phyloP scores from a whole-genome alignment of 495 filamentous ascomycete genomes.

The Aspergillus conjunctus region DNA sequence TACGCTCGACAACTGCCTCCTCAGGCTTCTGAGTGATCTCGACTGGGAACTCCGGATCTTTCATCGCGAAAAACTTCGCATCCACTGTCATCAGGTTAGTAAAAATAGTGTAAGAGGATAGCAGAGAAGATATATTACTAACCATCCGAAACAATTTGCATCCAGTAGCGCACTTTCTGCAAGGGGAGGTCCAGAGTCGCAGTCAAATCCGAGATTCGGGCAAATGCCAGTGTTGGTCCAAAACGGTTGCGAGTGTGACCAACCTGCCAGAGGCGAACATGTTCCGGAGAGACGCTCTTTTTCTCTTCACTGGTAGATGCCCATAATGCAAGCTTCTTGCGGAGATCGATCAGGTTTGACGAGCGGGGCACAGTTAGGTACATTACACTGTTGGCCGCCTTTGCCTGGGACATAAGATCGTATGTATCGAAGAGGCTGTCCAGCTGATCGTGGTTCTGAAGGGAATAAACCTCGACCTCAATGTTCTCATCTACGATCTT shows the following conservation, averaged over 20 bases:
- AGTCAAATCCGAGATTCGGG: slow-evolving; percentile 41
- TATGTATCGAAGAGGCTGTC: slow-evolving; percentile 47
- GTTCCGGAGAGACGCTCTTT: slow-evolving; percentile 31
- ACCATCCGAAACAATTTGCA: slow-evolving; percentile 47
- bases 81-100: slow-evolving; percentile 29
- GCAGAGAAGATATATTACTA: not conserved
- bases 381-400: slow-evolving; percentile 41
- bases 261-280: slow-evolving; percentile 48
- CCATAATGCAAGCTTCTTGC: slow-evolving; percentile 44
- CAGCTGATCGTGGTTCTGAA: slow-evolving; percentile 39
- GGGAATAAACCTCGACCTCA: slow-evolving; percentile 47
- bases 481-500: slow-evolving; percentile 28
- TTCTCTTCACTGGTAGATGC: slow-evolving; percentile 34
- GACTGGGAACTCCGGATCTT: slow-evolving; percentile 36
- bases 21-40: slow-evolving; percentile 40
- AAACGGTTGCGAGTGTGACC: slow-evolving; percentile 41
- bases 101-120: not conserved
- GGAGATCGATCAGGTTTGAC: slow-evolving; percentile 43
- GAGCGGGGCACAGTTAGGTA: slow-evolving; percentile 45
- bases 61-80: slow-evolving; percentile 47
- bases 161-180: slow-evolving; percentile 44
- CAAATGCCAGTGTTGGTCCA: slow-evolving; percentile 40
- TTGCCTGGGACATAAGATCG: slow-evolving; percentile 50
- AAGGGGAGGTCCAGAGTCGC: slow-evolving; percentile 34
- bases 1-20: slow-evolving; percentile 36